Percentiles rank a stretch among this genome's conserved stretches.
phyloP scores from a whole-genome alignment of 768 basidiomycete genomes.

The Mycena amicta region DNA sequence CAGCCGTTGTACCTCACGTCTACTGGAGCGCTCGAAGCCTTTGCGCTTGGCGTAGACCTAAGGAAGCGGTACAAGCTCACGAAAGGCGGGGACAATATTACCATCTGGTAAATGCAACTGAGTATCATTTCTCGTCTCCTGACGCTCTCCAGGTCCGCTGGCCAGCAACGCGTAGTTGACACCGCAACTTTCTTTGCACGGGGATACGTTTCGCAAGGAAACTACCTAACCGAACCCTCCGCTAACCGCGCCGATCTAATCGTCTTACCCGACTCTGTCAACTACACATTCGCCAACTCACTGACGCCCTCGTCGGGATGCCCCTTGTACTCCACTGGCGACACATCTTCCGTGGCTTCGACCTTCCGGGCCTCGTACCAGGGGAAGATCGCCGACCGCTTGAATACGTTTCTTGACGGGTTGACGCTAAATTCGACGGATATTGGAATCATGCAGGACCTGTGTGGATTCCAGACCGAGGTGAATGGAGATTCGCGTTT shows the following conservation, averaged over 20 bases:
- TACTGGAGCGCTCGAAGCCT: slow-evolving; percentile 42
- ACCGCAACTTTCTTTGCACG: slow-evolving; percentile 42
- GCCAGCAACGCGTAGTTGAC: slow-evolving; percentile 44
- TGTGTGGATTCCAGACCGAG: slow-evolving; percentile 44
- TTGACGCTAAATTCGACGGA: slow-evolving; percentile 36
- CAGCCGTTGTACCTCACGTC: slow-evolving; percentile 42
- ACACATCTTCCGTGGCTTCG: slow-evolving; percentile 28
- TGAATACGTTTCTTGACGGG: slow-evolving; percentile 41
- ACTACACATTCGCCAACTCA: slow-evolving; percentile 44
- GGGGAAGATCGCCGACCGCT: slow-evolving; percentile 32
- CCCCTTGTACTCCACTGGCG: slow-evolving; percentile 36
- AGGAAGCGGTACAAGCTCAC: slow-evolving; percentile 44
- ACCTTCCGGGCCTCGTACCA: slow-evolving; percentile 38
- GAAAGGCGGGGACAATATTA: slow-evolving; percentile 41
- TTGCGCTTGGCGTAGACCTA: slow-evolving; percentile 41
- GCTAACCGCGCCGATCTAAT: slow-evolving; percentile 39
- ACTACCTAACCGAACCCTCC: slow-evolving; percentile 33
- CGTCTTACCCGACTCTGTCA: slow-evolving; percentile 42
- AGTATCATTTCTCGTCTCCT: neutral
- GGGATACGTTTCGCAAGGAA: slow-evolving; percentile 46
- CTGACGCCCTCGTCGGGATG: slow-evolving; percentile 44
- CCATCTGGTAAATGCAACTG: slow-evolving; percentile 38
- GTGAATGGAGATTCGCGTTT: slow-evolving; percentile 42
- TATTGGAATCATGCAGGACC: slow-evolving; percentile 46
- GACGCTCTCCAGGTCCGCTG: slow-evolving; percentile 37